Evolutionary conservation across 1,284 basidiomycete genomes (phyloP).

Genomic region (Ustilago esculenta): DNA sequence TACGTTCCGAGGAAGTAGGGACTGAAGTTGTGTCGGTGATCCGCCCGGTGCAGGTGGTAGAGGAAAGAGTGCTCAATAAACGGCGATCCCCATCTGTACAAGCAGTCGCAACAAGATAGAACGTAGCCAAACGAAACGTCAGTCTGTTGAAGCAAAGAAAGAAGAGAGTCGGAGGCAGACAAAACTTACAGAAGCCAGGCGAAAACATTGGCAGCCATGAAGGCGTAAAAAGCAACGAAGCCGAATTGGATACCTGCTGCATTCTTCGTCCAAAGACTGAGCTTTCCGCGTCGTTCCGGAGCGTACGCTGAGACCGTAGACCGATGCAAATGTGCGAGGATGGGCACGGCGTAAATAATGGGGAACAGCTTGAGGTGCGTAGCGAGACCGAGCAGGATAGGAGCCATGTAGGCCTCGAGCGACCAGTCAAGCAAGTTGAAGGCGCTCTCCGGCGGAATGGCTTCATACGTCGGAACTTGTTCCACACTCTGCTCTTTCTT

Average conservation of each 20-base stretch:
- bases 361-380: conserved; percentile 74
- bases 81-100: conserved; percentile 81
- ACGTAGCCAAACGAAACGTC: conserved; percentile 69
- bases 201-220: conserved; percentile 74
- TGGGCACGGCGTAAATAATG: conserved; percentile 83
- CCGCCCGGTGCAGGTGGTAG: conserved; percentile 88
- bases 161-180: no score
- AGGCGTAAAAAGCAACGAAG: conserved; percentile 75
- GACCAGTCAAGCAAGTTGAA: conserved; percentile 46
- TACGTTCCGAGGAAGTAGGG: conserved; percentile 96
- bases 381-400: conserved; percentile 55
- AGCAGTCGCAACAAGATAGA: not conserved
- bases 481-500: not conserved
- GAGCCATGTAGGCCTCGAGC: conserved; percentile 46
- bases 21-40: conserved; percentile 98
- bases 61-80: conserved; percentile 92
- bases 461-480: conserved; percentile 15
- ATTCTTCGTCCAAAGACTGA: conserved; percentile 33
- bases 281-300: conserved; percentile 16
- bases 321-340: conserved; percentile 74
- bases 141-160: not conserved
- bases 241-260: conserved; percentile 76
- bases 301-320: conserved; percentile 40
- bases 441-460: conserved; percentile 40
- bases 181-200: conserved; percentile 62